These are phyloP conservation scores for Candolleomyces eurysporus DNA, from an alignment of 768 basidiomycete genomes.

Conservation along the genomic window DNA sequence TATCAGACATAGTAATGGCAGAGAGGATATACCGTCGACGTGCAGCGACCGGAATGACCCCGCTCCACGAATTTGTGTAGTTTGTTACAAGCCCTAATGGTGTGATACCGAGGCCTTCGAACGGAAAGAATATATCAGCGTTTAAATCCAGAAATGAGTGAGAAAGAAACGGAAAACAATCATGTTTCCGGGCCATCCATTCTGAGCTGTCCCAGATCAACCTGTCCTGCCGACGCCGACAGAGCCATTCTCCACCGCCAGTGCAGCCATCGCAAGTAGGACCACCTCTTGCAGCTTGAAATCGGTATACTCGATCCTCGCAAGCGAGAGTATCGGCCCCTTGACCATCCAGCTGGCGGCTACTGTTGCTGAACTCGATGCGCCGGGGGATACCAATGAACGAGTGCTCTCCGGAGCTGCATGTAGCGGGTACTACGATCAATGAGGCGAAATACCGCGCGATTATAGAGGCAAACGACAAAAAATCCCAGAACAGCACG, in stretches of 20 bases:
- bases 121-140: too few relatives aligned
- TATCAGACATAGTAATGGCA: background rate
- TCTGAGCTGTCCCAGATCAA: constrained; percentile 22
- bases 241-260: constrained; percentile 59
- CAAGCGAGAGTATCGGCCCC: constrained; percentile 25
- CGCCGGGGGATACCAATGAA: background rate
- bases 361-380: too few relatives aligned
- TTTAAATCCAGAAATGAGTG: too few relatives aligned
- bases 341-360: constrained; percentile 46
- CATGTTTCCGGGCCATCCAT: constrained; percentile 29
- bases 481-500: too few relatives aligned
- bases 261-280: constrained; percentile 59
- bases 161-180: background rate
- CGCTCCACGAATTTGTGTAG: constrained; percentile 52
- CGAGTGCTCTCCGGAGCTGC: too few relatives aligned
- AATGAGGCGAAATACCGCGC: too few relatives aligned
- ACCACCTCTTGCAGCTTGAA: constrained; percentile 64
- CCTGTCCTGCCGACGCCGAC: constrained; percentile 50
- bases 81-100: constrained; percentile 37
- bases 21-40: constrained; percentile 59
- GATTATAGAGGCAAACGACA: too few relatives aligned
- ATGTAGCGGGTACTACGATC: too few relatives aligned
- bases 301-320: background rate
- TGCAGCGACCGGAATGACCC: constrained; percentile 67
- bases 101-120: background rate